Evolutionary conservation across 805 yeast species (phyloP), one percentile per base, ranked within the genome.

Genomic region (Sugiyamaella mastotermitis): DNA sequence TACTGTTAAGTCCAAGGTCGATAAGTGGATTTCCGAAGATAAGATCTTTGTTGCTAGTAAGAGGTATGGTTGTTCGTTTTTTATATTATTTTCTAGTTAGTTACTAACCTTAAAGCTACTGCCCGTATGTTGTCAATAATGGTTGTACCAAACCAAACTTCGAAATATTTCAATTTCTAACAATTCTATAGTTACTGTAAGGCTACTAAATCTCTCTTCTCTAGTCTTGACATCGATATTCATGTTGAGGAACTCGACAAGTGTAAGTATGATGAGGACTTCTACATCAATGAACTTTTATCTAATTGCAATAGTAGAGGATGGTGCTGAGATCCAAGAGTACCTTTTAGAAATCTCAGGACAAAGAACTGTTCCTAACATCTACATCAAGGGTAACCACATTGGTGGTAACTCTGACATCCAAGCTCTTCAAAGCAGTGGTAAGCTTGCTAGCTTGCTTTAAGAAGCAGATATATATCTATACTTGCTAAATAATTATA

Each of bases 341-440:
- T 94, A 92, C 49, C 71, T 90, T 43, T 61, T 58, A 36, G 78
- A 83, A 58, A 62, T 86, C 43, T 82, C 94, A 31, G 95, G 95
- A 45, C 97, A 92, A 71, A 74, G 80, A 52, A 86, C 97, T 31
- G 97, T 92, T 46, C 98, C 98, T 48, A 88, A 83, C 61, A 74
- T 90, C 51, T 92, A 80, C 68, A 87, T 90, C 60, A 77, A 72
- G 34, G 96, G 95, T 46, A 74, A 87, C 65, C 97, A 88, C 69
- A 78, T 90, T 56, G 98, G 98, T 44, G 98, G 98, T 46, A 85
- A 87, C 73, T 80, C 88, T 27, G 95, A 85, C 51, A 68, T 90
- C 48, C 94, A 87, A 65, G 69, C 72, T 37, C 72, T 88, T 59
- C 69, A 74, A 50, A 69, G 77, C 17, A 52, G 61, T 32, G 92